Base-by-base conservation (phyloP, 2,329 filamentous ascomycete genomes). In the Triangularia setosa region DNA sequence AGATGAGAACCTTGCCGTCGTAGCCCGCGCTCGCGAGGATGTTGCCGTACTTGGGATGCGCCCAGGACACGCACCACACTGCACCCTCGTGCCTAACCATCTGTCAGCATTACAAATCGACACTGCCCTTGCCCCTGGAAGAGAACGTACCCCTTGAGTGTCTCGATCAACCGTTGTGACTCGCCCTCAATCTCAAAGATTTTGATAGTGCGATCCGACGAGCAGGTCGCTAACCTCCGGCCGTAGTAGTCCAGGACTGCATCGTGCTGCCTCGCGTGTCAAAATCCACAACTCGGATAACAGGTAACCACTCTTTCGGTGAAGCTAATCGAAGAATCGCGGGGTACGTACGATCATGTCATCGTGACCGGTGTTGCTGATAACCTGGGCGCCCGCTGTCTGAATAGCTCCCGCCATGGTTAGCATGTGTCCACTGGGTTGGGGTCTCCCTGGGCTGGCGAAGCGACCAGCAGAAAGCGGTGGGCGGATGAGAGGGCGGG, bases 171-270 rank as follows among this genome's bases (percentile, higher is more conserved):
- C 69, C 91, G 87, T 79, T 99, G 94, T 71, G 90, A 86, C 72
- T 98, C 93, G 73, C 93, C 92, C 74, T 98, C 94, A 63, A 99
- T 90, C 79, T 99, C 95, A 76, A 97, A 99, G 75, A 99, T 98
- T 83, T 98, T 98, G 83, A 99, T 96, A 57, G 94, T 98, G 77
- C 95, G 93, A 80, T 99, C 95, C 70, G 94, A 97, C 35, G 93
- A 97, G 80, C 95, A 98, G 70, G 95, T 99, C 68, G 95, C 95
- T 72, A 99, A 87, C 75, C 94, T 90, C 71, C 95, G 89, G 75
- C 95, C 95, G 79, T 98, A 99, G 83, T 98, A 99, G 79, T 99
- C 95, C 75, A 99, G 89, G 70, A 96, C 94, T 69, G 95, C 95
- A 86, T 99, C 95, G 79, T 99, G 95, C 94, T 92, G 58, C 70